Base-by-base conservation (phyloP, 1,139 yeast genomes). In the Meyerozyma carpophila region DNA sequence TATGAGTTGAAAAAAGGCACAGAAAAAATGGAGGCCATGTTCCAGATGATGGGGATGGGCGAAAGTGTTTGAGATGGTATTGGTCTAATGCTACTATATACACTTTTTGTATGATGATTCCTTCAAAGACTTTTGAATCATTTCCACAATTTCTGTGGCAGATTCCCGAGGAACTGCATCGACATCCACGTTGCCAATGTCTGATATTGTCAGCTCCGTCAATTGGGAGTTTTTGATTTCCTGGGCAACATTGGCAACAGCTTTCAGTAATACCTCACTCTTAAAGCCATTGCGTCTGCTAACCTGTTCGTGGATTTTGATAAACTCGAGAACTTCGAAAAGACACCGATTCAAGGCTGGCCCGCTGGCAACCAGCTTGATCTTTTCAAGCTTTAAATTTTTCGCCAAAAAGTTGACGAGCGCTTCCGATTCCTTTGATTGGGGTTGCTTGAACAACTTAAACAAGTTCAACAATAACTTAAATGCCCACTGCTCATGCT, bases 1-100 rank as follows among this genome's bases (percentile, higher is more conserved):
- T 73, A 70, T 50, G 57, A 73, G 48, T 59, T 73, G 45, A 63
- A 56, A 42, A 57, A 59, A 36, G 78, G 77, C 0, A 57, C 67
- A 5, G 51, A 55, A 13, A 52, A 55, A 27, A 56, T 60, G 36
- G 55, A 58, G 37, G 60, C 57, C 13, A 58, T 61, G 61, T 47
- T 56, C 26, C 47, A 46, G 29, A 50, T 53, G 36, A 43, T 56
- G 49, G 61, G 59, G 10, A 44, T 55, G n/a, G 41, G 44, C 7
- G 24, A 21, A 21, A 21, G 24, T 21, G 24, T 21, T 21, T 21
- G 6, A 21, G 8, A 21, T 21, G 24, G 24, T 41, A 47, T 21
- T 26, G 10, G 21, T 16, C 18, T 16, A 3, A 16, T 3, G n/a
- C 8, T 8, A 25, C 26, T 24, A 24, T 25, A 8, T 37, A 25